A percentile compares a stretch with the other conserved stretches of the same genome.
phyloP scores from a whole-genome alignment of 2,329 filamentous ascomycete species.

The Arachnomyces sp. region DNA sequence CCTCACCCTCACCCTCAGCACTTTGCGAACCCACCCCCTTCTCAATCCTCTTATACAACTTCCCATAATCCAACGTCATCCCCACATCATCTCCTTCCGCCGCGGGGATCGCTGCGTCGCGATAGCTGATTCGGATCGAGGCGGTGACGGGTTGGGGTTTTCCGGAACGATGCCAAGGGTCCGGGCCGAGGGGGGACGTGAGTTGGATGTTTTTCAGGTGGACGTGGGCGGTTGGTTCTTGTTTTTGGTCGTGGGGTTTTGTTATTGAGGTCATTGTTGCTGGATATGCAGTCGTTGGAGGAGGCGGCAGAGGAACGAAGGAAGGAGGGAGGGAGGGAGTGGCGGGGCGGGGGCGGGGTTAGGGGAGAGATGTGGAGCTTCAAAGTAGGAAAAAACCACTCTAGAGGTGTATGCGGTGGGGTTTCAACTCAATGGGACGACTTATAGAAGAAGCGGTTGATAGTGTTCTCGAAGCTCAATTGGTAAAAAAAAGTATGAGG shows the following conservation, averaged over 20 bases:
- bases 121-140: slow-evolving; percentile 37
- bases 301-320: no score
- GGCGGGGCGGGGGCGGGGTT: no score
- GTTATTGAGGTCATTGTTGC: no score
- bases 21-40: slow-evolving; percentile 26
- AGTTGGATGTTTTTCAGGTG: slow-evolving; percentile 37
- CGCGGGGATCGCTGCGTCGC: slow-evolving; percentile 31
- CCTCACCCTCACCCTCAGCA: slow-evolving; percentile 31
- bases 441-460: no score
- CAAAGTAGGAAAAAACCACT: no score
- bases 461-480: no score
- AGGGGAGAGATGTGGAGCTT: no score
- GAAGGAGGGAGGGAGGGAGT: no score
- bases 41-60: slow-evolving; percentile 37
- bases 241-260: slow-evolving; percentile 24
- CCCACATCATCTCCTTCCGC: slow-evolving; percentile 38
- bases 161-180: slow-evolving; percentile 39
- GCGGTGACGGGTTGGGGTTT: slow-evolving; percentile 40
- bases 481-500: no score
- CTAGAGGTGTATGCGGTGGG: no score
- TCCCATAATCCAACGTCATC: slow-evolving; percentile 41
- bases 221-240: slow-evolving; percentile 29
- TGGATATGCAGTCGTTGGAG: no score
- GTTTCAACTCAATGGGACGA: no score
- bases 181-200: slow-evolving; percentile 35